Evolutionary conservation across 73 alveolate species (phyloP).

Genomic region (Stentor roeselii): DNA sequence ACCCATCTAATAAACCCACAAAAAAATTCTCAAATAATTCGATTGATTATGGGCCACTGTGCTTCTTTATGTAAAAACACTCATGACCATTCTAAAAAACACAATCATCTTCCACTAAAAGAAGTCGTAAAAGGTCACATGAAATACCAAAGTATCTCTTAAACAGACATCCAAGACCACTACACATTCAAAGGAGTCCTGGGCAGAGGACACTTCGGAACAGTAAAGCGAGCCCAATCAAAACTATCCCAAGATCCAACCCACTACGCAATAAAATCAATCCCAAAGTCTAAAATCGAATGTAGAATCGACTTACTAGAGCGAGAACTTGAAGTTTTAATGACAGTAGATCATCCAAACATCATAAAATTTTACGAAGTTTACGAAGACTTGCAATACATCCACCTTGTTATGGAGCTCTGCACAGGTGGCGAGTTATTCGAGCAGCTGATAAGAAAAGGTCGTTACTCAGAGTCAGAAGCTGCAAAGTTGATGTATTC

Average conservation of each 20-base stretch:
- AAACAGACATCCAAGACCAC: too few relatives aligned
- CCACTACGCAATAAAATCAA: not conserved
- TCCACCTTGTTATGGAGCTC: slow-evolving; percentile 29
- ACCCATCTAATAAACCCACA: too few relatives aligned
- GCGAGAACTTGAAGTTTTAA: slow-evolving; percentile 25
- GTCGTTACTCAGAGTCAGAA: slow-evolving; percentile 13
- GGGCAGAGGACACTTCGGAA: not conserved
- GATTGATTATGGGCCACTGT: too few relatives aligned
- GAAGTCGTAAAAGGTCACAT: too few relatives aligned
- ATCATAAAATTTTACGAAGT: slow-evolving; percentile 17
- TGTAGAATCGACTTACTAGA: not conserved
- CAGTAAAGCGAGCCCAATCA: not conserved
- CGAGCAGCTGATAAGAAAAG: slow-evolving; percentile 22
- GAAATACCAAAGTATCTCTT: too few relatives aligned
- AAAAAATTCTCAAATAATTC: too few relatives aligned
- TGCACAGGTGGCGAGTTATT: slow-evolving; percentile 25
- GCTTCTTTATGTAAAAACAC: too few relatives aligned
- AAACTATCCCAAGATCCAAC: not conserved
- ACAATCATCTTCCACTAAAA: too few relatives aligned
- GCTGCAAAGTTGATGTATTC: slow-evolving; percentile 29
- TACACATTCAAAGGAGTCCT: too few relatives aligned
- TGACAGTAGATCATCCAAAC: slow-evolving; percentile 28
- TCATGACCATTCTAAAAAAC: too few relatives aligned
- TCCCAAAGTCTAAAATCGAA: not conserved
- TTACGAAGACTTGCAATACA: slow-evolving; percentile 7